Evolutionary conservation across 306 rosid genomes (phyloP), one percentile per base, ranked within the genome.

Genomic region (apple (Malus domestica)): DNA sequence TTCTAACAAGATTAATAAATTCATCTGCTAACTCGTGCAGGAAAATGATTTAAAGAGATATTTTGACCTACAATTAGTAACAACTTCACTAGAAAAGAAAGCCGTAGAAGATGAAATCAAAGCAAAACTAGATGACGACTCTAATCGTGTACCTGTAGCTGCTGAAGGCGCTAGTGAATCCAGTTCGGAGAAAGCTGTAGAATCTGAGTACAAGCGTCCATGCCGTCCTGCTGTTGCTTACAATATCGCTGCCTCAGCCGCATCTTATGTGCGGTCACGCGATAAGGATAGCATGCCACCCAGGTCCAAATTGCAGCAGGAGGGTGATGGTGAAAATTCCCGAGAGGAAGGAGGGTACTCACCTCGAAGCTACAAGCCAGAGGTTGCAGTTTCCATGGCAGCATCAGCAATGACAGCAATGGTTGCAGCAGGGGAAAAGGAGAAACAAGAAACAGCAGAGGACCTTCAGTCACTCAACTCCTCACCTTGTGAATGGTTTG

Each of bases 401-500:
- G 95, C 98, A 2, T 90, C 98, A 65, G 89, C 97, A n/a, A 89
- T 93, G 98, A 93, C 98, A 14, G 82, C 87, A 19, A 87, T 93
- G 72, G 95, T 95, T 74, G 97, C 97, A 7, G 97, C 97, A 4
- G 96, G 90, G 23, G 98, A 95, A 88, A 83, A 16, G 83, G 85
- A 87, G 83, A 92, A 83, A 45, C 96, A 87, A 74, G 96, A 92
- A 80, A 86, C 97, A 42, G 98, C 98, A 4, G 81, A 85, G 60
- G 89, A 81, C 71, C 97, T 95, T 40, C 97, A 86, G 83, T 92
- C 97, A 33, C 89, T 85, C 45, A 92, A 95, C 49, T 92, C 97
- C 25, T 89, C 97, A 32, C 97, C 98, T 59, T 95, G 98, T 70
- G 97, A 95, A 82, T 95, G 98, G 98, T 95, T 95, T 82, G 77